Base-by-base conservation (phyloP, 2,329 filamentous ascomycete genomes). In the Penicillium aurantiogriseum region DNA sequence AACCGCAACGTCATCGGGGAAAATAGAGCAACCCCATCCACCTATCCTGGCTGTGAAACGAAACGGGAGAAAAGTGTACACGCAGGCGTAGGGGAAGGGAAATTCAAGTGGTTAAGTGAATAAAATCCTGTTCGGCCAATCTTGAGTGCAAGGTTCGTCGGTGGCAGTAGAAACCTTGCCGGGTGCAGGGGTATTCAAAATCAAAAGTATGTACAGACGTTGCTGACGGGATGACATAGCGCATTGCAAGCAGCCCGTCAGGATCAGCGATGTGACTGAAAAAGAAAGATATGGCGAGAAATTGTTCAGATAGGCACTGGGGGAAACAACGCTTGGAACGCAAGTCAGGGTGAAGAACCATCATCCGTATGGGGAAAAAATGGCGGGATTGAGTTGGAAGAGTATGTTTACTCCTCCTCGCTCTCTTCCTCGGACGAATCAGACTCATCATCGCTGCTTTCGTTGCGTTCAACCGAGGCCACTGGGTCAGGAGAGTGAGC, bases 341-440 rank as follows among this genome's bases (percentile, higher is more conserved):
- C 64, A 64, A 64, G 58, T 60, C 56, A 61, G 57, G 57, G 53
- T 57, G 56, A 61, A 55, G 42, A 21, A 29, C 39, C 46, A 54
- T 58, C 54, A 33, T 33, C 57, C 46, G 31, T 33, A 38, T 27
- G 19, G 29, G 33, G 33, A 25, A 10, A 38, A 48, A 46, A 42
- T 31, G 17, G 48, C 40, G 40, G 29, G 38, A 48, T 46, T 31
- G 31, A 46, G 33, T 39, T 17, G 19, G 21, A 47, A 40, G 44
- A 62, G 50, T 36, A 21, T 36, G 13, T 64, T 69, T 73, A 80
- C 70, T 81, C 79, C 62, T 80, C 78, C 61, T 80, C 79, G 58
- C 78, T 80, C 67, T 80, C 79, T 56, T 79, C 78, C 31, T 64
- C 65, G 19, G 77, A 77, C 58, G 78, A 77, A 62, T 79, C 78